These are phyloP conservation scores for Diaporthe destruens DNA, from an alignment of 2,329 filamentous ascomycete species.

Conservation along the genomic window DNA sequence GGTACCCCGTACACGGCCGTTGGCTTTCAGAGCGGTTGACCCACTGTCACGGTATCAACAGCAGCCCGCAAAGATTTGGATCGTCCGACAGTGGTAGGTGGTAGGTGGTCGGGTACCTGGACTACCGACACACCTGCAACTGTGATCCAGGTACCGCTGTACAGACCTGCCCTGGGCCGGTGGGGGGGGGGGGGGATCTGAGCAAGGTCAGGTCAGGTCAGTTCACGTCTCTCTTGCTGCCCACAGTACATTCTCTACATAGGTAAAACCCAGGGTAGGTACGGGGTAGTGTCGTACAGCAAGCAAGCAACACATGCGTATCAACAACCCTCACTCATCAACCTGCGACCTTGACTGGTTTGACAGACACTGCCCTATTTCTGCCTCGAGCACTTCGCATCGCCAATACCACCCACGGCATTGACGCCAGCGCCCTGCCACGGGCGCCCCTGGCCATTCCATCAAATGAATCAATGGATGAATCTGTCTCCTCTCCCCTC, in stretches of 20 bases:
- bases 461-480: constrained; percentile 12
- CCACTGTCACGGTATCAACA: no score
- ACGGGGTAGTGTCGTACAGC: no score
- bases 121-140: background rate
- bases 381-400: background rate
- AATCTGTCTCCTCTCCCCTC: background rate
- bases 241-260: no score
- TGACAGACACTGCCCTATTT: background rate
- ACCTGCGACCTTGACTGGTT: constrained; percentile 13
- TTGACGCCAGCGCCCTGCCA: constrained; percentile 27
- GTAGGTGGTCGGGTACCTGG: background rate
- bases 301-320: no score
- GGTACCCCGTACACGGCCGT: no score
- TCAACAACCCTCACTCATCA: constrained; percentile 17
- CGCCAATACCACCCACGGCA: constrained; percentile 28
- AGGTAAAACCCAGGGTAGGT: no score
- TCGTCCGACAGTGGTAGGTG: constrained; percentile 2
- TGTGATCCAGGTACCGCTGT: background rate
- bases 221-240: background rate
- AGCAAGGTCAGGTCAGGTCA: background rate
- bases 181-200: background rate
- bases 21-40: no score
- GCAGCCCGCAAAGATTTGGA: constrained; percentile 12
- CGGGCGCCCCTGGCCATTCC: constrained; percentile 26
- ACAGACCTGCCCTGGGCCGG: background rate